Conservation (phyloP, 2,329 filamentous ascomycete genomes). For the Macrophomina phaseolina region DNA sequence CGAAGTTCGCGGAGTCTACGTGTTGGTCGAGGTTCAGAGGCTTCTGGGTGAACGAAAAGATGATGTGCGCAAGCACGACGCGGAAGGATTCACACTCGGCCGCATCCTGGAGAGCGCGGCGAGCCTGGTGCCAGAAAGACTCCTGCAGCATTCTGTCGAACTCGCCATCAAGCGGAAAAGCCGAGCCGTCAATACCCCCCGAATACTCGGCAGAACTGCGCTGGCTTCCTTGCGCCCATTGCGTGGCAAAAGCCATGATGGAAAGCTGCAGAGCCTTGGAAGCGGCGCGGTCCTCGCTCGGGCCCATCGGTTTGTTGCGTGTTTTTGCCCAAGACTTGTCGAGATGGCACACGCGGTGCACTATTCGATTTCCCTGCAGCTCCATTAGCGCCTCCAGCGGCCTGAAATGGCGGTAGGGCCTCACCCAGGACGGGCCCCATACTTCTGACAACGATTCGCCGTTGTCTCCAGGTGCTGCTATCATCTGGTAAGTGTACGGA, state of each 20-base stretch:
- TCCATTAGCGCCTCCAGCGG: background rate
- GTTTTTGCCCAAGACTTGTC: constrained; percentile 52
- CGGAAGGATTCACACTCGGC: constrained; percentile 53
- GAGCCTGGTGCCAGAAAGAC: constrained; percentile 51
- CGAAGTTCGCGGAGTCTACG: background rate
- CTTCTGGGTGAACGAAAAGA: constrained; percentile 53
- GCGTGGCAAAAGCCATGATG: constrained; percentile 60
- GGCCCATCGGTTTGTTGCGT: constrained; percentile 49
- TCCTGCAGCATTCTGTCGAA: constrained; percentile 48
- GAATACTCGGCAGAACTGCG: constrained; percentile 39
- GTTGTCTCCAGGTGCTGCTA: constrained; percentile 28
- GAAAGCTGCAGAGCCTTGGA: constrained; percentile 55
- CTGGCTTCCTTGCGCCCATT: constrained; percentile 49
- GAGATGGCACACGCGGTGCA: constrained; percentile 55
- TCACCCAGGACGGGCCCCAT: constrained; percentile 50
- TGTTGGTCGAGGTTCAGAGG: constrained; percentile 39
- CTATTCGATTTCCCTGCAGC: constrained; percentile 51
- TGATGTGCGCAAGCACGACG: constrained; percentile 52
- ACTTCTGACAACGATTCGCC: constrained; percentile 39
- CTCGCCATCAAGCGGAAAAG: constrained; percentile 30
- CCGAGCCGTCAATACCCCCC: constrained; percentile 32
- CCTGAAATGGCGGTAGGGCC: background rate
- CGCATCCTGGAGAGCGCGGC: constrained; percentile 45
- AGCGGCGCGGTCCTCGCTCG: constrained; percentile 51
- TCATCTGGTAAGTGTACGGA: constrained; percentile 49